Percentiles rank a stretch among this genome's conserved stretches.
phyloP scores from a whole-genome alignment of 495 filamentous ascomycete species.

The Penicillium diatomitis region DNA sequence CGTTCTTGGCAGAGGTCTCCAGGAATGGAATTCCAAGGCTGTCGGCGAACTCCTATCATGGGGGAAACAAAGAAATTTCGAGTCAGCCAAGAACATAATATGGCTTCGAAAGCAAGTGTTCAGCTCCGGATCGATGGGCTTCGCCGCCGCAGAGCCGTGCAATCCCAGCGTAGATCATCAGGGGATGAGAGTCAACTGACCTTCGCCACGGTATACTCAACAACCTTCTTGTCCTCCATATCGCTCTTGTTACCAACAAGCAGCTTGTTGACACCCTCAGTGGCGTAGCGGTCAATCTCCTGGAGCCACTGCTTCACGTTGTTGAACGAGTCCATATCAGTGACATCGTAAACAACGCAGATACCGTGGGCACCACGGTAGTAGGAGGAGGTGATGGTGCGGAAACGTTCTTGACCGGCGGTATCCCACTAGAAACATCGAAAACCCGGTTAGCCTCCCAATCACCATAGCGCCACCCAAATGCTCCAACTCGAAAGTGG shows the following conservation, averaged over 20 bases:
- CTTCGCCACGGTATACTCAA: slow-evolving; percentile 99
- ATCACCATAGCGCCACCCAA: background rate
- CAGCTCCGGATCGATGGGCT: too few relatives aligned
- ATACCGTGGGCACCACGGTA: slow-evolving; percentile 98
- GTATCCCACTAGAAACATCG: slow-evolving; percentile 76
- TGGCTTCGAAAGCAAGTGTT: too few relatives aligned
- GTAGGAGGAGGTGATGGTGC: slow-evolving; percentile 98
- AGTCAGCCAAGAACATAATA: background rate
- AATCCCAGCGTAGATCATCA: background rate
- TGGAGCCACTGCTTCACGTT: slow-evolving; percentile 99
- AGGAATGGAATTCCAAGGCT: slow-evolving; percentile 98
- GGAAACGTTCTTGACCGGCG: slow-evolving; percentile 97
- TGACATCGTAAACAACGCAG: slow-evolving; percentile 99
- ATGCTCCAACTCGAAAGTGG: background rate
- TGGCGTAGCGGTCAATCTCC: slow-evolving; percentile 97
- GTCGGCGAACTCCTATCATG: slow-evolving; percentile 89
- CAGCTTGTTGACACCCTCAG: slow-evolving; percentile 98
- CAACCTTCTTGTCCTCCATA: slow-evolving; percentile 99
- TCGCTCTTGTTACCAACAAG: slow-evolving; percentile 99
- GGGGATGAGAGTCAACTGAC: slow-evolving; percentile 37
- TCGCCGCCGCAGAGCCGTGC: too few relatives aligned
- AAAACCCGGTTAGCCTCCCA: slow-evolving; percentile 8
- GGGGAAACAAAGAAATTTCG: background rate
- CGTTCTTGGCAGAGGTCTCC: slow-evolving; percentile 99
- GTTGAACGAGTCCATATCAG: slow-evolving; percentile 99